phyloP scores from a whole-genome alignment of 805 yeast genomes.

The Cephaloascus albidus region DNA sequence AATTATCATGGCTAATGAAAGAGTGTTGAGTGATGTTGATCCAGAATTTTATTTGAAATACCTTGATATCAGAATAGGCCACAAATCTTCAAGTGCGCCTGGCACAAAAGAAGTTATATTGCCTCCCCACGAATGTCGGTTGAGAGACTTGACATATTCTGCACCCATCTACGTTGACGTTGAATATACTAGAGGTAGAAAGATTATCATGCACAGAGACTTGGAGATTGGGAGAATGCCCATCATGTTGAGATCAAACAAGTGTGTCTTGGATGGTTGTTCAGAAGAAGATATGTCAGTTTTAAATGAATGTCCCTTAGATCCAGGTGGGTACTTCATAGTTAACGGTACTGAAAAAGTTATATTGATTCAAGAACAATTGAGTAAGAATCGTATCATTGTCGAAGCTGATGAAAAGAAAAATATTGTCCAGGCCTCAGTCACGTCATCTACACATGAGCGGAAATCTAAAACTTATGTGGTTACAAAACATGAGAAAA shows the following conservation, averaged over 20 bases:
- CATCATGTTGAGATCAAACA: slow-evolving; percentile 90
- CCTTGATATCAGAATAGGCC: slow-evolving; percentile 87
- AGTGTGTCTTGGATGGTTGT: slow-evolving; percentile 77
- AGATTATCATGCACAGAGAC: slow-evolving; percentile 81
- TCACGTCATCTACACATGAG: slow-evolving; percentile 96
- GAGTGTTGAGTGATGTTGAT: slow-evolving; percentile 87
- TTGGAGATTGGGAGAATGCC: slow-evolving; percentile 98
- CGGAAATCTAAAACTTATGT: slow-evolving; percentile 96
- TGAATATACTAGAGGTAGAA: slow-evolving; percentile 91
- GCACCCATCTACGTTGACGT: slow-evolving; percentile 97
- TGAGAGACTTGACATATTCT: slow-evolving; percentile 87
- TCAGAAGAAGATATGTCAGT: slow-evolving; percentile 79
- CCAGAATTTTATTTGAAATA: slow-evolving; percentile 94
- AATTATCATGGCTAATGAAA: slow-evolving; percentile 84
- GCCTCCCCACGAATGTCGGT: slow-evolving; percentile 92
- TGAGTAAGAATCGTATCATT: slow-evolving; percentile 92
- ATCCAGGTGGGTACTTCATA: slow-evolving; percentile 97
- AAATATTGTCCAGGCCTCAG: slow-evolving; percentile 92
- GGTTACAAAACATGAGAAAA: slow-evolving; percentile 80
- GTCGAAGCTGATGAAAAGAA: slow-evolving; percentile 97
- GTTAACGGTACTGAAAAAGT: slow-evolving; percentile 98
- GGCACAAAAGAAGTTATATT: slow-evolving; percentile 50
- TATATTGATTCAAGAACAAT: slow-evolving; percentile 91
- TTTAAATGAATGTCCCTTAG: slow-evolving; percentile 89
- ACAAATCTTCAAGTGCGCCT: slow-evolving; percentile 45